Conservation (phyloP, 2,329 filamentous ascomycete species). For the Chrysoporthe puriensis region DNA sequence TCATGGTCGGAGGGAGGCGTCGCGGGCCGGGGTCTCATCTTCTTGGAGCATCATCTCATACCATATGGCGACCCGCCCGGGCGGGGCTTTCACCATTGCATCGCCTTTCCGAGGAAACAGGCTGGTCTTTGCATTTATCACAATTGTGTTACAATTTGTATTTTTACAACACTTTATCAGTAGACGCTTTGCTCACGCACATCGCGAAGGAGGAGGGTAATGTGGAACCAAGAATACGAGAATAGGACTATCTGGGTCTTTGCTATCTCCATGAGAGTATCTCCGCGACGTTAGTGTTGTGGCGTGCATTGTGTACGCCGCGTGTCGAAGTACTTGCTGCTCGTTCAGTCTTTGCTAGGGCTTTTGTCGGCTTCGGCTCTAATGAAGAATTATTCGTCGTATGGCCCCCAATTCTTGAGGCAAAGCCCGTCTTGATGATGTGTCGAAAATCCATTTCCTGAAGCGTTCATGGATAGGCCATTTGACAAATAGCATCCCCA, state of each 20-base stretch:
- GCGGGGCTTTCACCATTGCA: not conserved
- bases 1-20: not conserved
- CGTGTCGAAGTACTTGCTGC: too few species aligned
- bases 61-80: too few species aligned
- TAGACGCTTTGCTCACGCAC: conserved; percentile 28
- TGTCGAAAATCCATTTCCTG: too few species aligned
- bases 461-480: too few species aligned
- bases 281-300: not conserved
- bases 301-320: not conserved
- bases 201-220: conserved; percentile 1
- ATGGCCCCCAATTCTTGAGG: too few species aligned
- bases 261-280: not conserved
- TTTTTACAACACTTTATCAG: conserved; percentile 1
- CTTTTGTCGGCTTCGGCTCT: too few species aligned
- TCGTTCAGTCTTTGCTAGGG: too few species aligned
- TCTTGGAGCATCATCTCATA: not conserved
- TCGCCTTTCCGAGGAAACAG: conserved; percentile 10
- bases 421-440: too few species aligned
- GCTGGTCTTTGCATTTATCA: conserved; percentile 5
- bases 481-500: too few species aligned
- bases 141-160: not conserved
- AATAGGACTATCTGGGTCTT: not conserved
- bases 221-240: not conserved
- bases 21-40: not conserved
- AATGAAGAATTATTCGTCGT: too few species aligned